A percentile compares a stretch with the other conserved stretches of the same genome.
phyloP scores from a whole-genome alignment of 1,284 basidiomycete genomes.

The Wolfiporia cocos region DNA sequence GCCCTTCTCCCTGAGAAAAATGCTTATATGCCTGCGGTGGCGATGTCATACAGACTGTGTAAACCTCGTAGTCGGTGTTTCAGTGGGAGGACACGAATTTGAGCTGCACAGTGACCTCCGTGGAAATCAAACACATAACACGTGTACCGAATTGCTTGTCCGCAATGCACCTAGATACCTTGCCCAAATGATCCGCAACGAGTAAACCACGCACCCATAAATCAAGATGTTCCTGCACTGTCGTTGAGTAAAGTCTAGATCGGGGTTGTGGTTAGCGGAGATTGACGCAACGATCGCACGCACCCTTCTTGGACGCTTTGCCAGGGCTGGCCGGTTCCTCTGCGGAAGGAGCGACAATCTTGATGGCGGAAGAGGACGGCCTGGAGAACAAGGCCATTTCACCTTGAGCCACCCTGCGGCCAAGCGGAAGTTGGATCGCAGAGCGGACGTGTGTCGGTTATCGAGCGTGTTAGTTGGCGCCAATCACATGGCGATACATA shows the following conservation, averaged over 20 bases:
- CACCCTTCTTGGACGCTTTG: slow-evolving; percentile 36
- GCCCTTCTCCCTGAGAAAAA: too few relatives aligned
- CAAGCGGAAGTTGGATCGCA: slow-evolving; percentile 14
- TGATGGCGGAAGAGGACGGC: slow-evolving; percentile 49
- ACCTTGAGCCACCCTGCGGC: slow-evolving; percentile 24
- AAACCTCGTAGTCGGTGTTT: too few relatives aligned
- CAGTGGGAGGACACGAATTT: too few relatives aligned
- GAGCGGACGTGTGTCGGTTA: background rate
- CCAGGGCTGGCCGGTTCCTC: slow-evolving; percentile 30
- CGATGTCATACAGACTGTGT: too few relatives aligned
- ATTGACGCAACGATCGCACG: slow-evolving; percentile 12
- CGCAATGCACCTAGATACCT: too few relatives aligned
- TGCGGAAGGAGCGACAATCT: slow-evolving; percentile 45
- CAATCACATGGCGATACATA: slow-evolving; percentile 2
- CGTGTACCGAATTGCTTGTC: too few relatives aligned
- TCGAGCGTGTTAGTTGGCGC: slow-evolving; percentile 1
- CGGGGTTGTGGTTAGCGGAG: slow-evolving; percentile 8
- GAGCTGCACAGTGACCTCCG: too few relatives aligned
- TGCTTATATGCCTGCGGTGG: too few relatives aligned
- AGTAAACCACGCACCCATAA: slow-evolving; percentile 79
- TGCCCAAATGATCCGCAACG: too few relatives aligned
- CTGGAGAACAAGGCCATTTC: slow-evolving; percentile 37
- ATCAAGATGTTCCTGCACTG: slow-evolving; percentile 87
- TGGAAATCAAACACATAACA: too few relatives aligned
- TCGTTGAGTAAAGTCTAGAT: slow-evolving; percentile 61